phyloP scores from a whole-genome alignment of 495 filamentous ascomycete genomes.

The Cercophora samala region DNA sequence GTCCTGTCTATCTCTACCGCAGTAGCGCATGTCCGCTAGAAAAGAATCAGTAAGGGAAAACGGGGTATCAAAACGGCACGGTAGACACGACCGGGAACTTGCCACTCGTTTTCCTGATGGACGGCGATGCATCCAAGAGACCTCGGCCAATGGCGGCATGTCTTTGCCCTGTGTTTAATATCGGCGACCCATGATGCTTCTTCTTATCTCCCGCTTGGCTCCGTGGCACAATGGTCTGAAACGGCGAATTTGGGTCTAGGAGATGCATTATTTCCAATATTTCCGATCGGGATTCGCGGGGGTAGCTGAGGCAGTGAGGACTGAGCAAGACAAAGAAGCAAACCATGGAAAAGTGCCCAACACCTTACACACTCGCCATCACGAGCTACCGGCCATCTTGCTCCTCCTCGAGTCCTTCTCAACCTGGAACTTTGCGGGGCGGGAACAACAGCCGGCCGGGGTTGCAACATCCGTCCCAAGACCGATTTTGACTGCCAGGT shows the following conservation, averaged over 20 bases:
- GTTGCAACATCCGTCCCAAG: constrained; percentile 6
- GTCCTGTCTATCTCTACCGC: too few relatives aligned
- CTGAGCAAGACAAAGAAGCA: not conserved
- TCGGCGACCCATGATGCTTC: constrained; percentile 19
- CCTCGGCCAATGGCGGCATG: constrained; percentile 22
- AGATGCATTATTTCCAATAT: not conserved
- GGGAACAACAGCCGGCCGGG: constrained; percentile 5
- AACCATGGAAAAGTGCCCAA: too few relatives aligned
- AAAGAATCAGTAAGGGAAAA: not conserved
- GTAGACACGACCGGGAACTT: constrained; percentile 9
- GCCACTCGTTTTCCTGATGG: constrained; percentile 13
- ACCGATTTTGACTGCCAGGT: not conserved
- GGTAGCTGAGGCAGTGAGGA: not conserved
- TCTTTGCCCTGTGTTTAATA: constrained; percentile 14
- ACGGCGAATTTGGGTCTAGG: not conserved
- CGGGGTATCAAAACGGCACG: not conserved
- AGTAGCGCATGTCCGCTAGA: not conserved
- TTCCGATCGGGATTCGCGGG: not conserved
- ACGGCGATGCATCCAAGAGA: constrained; percentile 15
- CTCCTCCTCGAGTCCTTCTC: not conserved
- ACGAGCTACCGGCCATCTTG: not conserved
- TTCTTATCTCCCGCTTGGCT: constrained; percentile 22
- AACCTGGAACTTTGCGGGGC: not conserved
- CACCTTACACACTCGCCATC: not conserved
- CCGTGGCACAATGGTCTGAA: not conserved